Evolutionary conservation across 2,329 filamentous ascomycete genomes (phyloP), one percentile per base, ranked within the genome.

Genomic region (Calonectria crousiana): DNA sequence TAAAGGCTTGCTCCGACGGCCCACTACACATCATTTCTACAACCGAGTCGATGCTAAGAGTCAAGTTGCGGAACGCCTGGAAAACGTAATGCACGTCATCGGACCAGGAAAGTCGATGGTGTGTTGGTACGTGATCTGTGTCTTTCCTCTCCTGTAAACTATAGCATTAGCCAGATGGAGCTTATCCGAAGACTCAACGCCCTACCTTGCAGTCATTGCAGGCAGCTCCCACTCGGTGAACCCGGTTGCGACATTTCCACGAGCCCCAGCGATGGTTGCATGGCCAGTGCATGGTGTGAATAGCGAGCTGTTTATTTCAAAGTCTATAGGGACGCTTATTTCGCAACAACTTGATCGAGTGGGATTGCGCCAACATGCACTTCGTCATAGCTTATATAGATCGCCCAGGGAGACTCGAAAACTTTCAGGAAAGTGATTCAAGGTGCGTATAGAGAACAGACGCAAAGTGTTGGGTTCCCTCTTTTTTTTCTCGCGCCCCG

Each of bases 231-330:
- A 80, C 36, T 32, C 51, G 69, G 26, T 77, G 66, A 26, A 79
- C 78, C 77, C 77, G 78, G 32, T 69, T 72, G 58, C 74, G 69
- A 70, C 78, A 80, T 65, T 49, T 72, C 72, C 77, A 75, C 30
- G 77, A 74, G 38, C 78, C 78, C 76, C 78, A 80, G 8, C 68
- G 69, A 52, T 80, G 76, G 53, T 75, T 80, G 60, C 78, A 80
- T 38, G 78, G 78, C 78, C 78, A 80, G 30, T 67, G 73, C 78
- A 80, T 80, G n/a, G 38, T 66, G 49, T 69, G 49, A 67, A 23
- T 28, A 9, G 51, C 60, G 56, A 65, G 72, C 60, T 72, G 70
- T 69, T 44, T 32, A 47, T 41, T 60, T 30, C 51, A 23, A n/a
- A 20, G 41, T 44, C 71, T 28, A 67, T 23, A 23, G 60, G 10